phyloP scores from a whole-genome alignment of 169 alveolate species.

The Eimeria nieschulzi region DNA sequence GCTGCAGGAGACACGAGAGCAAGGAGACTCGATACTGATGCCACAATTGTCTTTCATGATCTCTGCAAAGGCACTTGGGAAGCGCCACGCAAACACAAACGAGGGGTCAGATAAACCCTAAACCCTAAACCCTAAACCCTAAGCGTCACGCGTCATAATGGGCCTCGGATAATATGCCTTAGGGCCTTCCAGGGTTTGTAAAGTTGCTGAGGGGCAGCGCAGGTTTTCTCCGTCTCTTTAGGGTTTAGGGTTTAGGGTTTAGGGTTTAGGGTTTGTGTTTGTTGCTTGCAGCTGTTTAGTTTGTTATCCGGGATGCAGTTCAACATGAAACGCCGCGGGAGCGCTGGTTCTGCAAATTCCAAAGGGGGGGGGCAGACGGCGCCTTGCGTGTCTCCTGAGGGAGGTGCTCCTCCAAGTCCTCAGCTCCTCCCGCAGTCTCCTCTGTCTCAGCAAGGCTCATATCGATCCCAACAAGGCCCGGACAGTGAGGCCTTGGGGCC shows the following conservation, averaged over 20 bases:
- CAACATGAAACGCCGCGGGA: neutral
- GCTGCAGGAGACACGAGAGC: conserved; percentile 2
- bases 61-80: neutral
- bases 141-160: neutral
- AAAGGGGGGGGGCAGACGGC: neutral
- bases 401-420: neutral
- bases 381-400: neutral
- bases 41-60: conserved; percentile 25
- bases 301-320: conserved; percentile 11
- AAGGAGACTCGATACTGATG: conserved; percentile 44
- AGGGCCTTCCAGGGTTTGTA: too few species aligned
- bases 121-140: conserved; percentile 5
- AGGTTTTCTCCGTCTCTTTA: neutral
- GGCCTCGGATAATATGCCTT: too few species aligned
- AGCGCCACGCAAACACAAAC: neutral
- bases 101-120: neutral
- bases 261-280: neutral
- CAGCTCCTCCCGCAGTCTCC: neutral
- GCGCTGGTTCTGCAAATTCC: neutral
- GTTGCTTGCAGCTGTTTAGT: conserved; percentile 11
- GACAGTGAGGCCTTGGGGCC: too few species aligned
- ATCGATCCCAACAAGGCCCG: too few species aligned
- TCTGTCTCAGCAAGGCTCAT: too few species aligned
- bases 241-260: too few species aligned
- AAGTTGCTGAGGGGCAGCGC: neutral